Percentiles rank a stretch among this genome's conserved stretches.
Conservation (phyloP, 2,329 filamentous ascomycete species). For the Neofusicoccum ribis region DNA sequence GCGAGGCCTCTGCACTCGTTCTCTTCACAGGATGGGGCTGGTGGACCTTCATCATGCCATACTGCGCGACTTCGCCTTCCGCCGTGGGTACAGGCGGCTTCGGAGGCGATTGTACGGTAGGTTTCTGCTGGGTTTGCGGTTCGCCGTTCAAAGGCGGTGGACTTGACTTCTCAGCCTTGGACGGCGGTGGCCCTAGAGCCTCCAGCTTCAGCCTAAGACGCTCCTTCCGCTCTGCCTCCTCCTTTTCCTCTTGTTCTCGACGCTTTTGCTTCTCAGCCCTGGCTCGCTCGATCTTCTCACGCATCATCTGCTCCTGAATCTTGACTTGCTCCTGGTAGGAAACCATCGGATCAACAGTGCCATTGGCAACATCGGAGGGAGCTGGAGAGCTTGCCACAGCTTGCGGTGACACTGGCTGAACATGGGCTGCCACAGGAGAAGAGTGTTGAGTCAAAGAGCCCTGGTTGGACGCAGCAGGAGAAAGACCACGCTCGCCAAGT, state of each 20-base stretch:
- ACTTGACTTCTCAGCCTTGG: conserved; percentile 26
- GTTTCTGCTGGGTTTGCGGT: conserved; percentile 37
- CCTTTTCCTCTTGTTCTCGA: conserved; percentile 63
- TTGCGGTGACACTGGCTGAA: conserved; percentile 37
- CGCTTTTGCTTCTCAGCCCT: conserved; percentile 68
- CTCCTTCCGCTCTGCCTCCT: conserved; percentile 70
- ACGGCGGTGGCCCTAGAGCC: conserved; percentile 62
- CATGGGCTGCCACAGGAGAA: conserved; percentile 34
- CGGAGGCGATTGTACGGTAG: conserved; percentile 42
- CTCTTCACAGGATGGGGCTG: conserved; percentile 54
- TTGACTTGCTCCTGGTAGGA: conserved; percentile 62
- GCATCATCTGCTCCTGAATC: conserved; percentile 70
- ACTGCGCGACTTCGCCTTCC: conserved; percentile 59
- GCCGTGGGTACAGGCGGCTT: conserved; percentile 60
- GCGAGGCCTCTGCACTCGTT: conserved; percentile 18
- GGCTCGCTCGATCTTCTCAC: conserved; percentile 67
- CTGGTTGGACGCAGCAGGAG: conserved; percentile 18
- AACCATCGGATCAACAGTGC: conserved; percentile 35
- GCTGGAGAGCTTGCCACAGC: conserved; percentile 33
- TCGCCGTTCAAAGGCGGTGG: background rate
- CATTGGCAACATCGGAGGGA: conserved; percentile 29
- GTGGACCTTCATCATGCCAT: conserved; percentile 64
- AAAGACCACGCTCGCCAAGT: conserved; percentile 12
- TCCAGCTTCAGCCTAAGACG: conserved; percentile 72
- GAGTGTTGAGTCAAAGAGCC: conserved; percentile 29